Conservation (phyloP, 2,329 filamentous ascomycete genomes). For the Aaosphaeria arxii region DNA sequence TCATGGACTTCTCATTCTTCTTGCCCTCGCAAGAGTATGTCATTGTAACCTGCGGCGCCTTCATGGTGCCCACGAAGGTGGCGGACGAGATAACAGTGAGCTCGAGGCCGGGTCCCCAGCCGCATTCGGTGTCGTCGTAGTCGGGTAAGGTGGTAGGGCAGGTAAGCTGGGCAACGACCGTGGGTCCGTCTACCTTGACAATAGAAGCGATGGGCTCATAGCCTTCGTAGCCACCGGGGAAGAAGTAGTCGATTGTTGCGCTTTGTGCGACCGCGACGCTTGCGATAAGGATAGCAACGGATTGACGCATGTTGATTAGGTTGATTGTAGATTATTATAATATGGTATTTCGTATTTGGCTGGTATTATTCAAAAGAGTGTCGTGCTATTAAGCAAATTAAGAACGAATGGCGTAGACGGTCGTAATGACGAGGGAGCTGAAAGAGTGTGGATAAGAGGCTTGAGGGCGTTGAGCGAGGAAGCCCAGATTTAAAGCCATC, state of each 20-base stretch:
- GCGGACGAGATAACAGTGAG: conserved; percentile 18
- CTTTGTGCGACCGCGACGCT: conserved; percentile 3
- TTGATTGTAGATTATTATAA: background rate
- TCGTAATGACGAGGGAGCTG: too few relatives aligned
- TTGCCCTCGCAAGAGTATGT: conserved; percentile 25
- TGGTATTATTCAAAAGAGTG: too few relatives aligned
- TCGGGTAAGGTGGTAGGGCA: conserved; percentile 5
- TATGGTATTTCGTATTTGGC: too few relatives aligned
- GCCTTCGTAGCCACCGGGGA: conserved; percentile 5
- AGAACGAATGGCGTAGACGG: too few relatives aligned
- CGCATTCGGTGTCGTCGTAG: conserved; percentile 14
- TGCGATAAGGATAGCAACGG: conserved; percentile 1
- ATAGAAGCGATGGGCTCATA: conserved; percentile 4
- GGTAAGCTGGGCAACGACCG: conserved; percentile 3
- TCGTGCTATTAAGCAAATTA: too few relatives aligned
- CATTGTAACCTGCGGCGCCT: conserved; percentile 12
- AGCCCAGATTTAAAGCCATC: too few relatives aligned
- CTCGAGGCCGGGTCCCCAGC: conserved; percentile 19
- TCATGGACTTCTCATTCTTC: conserved; percentile 16
- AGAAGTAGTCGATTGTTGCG: conserved; percentile 6
- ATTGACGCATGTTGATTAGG: conserved; percentile 4
- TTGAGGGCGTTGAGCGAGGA: too few relatives aligned
- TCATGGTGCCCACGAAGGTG: conserved; percentile 18
- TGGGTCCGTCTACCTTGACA: conserved; percentile 3
- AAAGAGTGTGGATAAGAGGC: too few relatives aligned